A percentile compares a stretch with the other conserved stretches of the same genome.
Evolutionary conservation across 2,329 filamentous ascomycete genomes (phyloP).

Genomic region (Chlorencoelia australis): DNA sequence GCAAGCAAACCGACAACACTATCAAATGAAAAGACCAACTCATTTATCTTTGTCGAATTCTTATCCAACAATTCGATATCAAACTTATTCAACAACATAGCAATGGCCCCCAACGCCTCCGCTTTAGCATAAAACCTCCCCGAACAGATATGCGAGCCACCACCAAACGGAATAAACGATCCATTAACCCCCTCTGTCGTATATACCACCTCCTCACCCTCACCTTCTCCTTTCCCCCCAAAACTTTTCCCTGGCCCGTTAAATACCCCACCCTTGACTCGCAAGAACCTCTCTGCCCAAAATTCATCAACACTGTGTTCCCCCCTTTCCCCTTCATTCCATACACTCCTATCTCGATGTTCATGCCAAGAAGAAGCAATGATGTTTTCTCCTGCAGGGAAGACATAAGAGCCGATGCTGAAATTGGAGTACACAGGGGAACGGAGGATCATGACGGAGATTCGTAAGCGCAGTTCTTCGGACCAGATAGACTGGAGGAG

Average conservation of each 20-base stretch:
- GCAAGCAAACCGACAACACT: no score
- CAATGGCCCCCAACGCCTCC: constrained; percentile 26
- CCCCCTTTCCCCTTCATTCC: constrained; percentile 23
- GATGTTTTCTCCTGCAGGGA: constrained; percentile 22
- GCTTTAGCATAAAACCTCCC: constrained; percentile 30
- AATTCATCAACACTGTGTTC: constrained; percentile 25
- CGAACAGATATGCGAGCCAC: constrained; percentile 27
- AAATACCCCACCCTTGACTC: constrained; percentile 22
- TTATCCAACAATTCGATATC: constrained; percentile 23
- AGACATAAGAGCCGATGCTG: constrained; percentile 21
- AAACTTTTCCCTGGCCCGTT: constrained; percentile 19
- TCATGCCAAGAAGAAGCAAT: constrained; percentile 19
- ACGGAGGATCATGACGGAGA: constrained; percentile 11
- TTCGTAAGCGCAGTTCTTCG: constrained; percentile 27
- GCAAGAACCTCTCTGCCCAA: constrained; percentile 30
- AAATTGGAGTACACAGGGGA: constrained; percentile 17
- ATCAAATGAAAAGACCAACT: constrained; percentile 16
- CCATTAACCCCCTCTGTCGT: constrained; percentile 22
- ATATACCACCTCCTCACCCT: constrained; percentile 16
- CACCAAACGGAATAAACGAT: constrained; percentile 29
- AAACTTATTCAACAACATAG: constrained; percentile 25
- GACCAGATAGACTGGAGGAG: constrained; percentile 30
- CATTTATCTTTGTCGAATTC: constrained; percentile 7
- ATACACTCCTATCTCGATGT: constrained; percentile 17
- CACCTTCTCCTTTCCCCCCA: neutral